Percentiles rank a stretch among this genome's conserved stretches.
phyloP scores from a whole-genome alignment of 371 early-diverging fungal genomes.

The Haplosporangium sp. region DNA sequence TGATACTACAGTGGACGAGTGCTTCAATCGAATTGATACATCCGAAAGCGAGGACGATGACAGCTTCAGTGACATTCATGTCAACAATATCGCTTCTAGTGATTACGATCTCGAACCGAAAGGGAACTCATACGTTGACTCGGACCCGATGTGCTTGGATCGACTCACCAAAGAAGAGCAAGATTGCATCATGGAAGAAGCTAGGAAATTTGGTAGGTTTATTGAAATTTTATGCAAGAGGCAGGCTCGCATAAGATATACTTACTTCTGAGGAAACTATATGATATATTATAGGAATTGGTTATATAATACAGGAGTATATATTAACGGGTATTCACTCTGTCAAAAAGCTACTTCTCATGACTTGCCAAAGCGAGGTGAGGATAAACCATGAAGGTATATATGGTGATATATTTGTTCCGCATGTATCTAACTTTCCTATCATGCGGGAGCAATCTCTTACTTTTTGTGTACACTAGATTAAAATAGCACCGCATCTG shows the following conservation, averaged over 20 bases:
- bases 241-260: no score
- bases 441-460: not conserved
- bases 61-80: conserved; percentile 32
- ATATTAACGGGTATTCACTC: conserved; percentile 10
- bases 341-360: conserved; percentile 38
- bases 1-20: conserved; percentile 48
- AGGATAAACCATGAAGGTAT: not conserved
- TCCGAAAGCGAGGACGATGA: conserved; percentile 37
- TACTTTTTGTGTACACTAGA: not conserved
- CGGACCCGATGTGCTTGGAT: conserved; percentile 23
- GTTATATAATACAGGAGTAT: conserved; percentile 30
- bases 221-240: no score
- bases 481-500: conserved; percentile 5
- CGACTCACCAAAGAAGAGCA: conserved; percentile 26
- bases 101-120: not conserved
- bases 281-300: conserved; percentile 16
- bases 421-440: not conserved
- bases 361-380: conserved; percentile 17
- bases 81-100: conserved; percentile 21
- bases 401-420: not conserved
- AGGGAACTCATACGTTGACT: conserved; percentile 11
- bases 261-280: not conserved
- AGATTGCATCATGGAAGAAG: conserved; percentile 24
- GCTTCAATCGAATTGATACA: conserved; percentile 15
- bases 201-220: conserved; percentile 27